These are phyloP conservation scores for Novakomyces olei DNA, from an alignment of 805 yeast species.

Conservation along the genomic window DNA sequence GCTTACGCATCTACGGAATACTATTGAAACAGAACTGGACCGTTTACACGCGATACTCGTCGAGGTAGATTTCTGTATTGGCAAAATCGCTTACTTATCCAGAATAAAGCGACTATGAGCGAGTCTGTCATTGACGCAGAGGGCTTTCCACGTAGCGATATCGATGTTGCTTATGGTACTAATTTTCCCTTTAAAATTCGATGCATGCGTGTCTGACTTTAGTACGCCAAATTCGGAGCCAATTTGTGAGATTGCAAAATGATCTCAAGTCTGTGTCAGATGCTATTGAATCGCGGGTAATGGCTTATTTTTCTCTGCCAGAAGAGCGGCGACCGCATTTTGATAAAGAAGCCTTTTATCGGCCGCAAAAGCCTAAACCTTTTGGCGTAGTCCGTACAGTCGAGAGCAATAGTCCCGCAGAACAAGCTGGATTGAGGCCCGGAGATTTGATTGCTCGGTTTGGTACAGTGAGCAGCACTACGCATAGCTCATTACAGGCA, in stretches of 20 bases:
- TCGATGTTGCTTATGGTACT: slow-evolving; percentile 42
- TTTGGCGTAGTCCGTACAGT: slow-evolving; percentile 25
- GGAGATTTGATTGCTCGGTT: slow-evolving; percentile 33
- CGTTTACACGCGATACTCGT: not conserved
- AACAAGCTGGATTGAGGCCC: slow-evolving; percentile 26
- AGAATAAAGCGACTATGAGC: slow-evolving; percentile 35
- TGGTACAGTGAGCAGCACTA: too few species aligned
- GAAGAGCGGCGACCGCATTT: not conserved
- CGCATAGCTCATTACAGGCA: too few species aligned
- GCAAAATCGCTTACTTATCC: not conserved
- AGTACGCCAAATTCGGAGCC: too few species aligned
- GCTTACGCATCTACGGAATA: not conserved
- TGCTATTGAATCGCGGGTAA: not conserved
- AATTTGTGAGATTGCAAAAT: not conserved
- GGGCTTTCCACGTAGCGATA: slow-evolving; percentile 70
- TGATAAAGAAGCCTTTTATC: not conserved
- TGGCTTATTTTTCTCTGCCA: not conserved
- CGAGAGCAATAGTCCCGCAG: slow-evolving; percentile 32
- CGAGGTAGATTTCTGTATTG: not conserved
- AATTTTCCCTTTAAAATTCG: not conserved
- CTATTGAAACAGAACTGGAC: not conserved
- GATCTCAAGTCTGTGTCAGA: not conserved
- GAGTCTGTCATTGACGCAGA: slow-evolving; percentile 44
- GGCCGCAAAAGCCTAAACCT: slow-evolving; percentile 3
- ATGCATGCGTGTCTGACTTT: too few species aligned